A percentile compares a stretch with the other conserved stretches of the same genome.
Evolutionary conservation across 1,139 yeast genomes (phyloP).

Genomic region (Lodderomyces metapsilosis): DNA sequence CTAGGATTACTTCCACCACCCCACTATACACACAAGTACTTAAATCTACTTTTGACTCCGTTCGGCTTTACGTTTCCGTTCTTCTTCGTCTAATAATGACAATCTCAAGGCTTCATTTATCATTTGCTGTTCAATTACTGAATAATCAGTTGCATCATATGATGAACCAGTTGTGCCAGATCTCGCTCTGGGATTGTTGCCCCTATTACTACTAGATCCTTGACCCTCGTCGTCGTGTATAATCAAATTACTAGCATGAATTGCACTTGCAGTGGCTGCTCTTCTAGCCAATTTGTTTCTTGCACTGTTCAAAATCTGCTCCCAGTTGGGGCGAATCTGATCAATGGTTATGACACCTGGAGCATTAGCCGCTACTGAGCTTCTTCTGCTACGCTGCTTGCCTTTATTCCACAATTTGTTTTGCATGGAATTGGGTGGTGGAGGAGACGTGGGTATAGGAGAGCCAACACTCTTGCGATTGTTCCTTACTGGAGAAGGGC

Average conservation of each 20-base stretch:
- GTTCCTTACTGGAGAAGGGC: constrained; percentile 4
- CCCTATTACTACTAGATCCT: constrained; percentile 1
- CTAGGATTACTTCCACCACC: too few relatives aligned
- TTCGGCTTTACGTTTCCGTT: constrained; percentile 36
- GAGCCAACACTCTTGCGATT: constrained; percentile 13
- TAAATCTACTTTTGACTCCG: constrained; percentile 1
- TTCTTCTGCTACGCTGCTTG: constrained; percentile 22
- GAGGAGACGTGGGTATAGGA: constrained; percentile 10
- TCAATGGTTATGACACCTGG: constrained; percentile 76
- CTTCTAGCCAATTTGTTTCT: constrained; percentile 76
- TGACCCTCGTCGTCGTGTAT: constrained; percentile 19
- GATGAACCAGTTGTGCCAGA: constrained; percentile 12
- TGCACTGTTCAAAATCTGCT: constrained; percentile 65
- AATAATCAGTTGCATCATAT: constrained; percentile 14
- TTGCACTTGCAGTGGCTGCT: constrained; percentile 92
- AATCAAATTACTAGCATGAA: constrained; percentile 76
- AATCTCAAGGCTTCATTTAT: constrained; percentile 79
- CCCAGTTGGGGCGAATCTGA: constrained; percentile 91
- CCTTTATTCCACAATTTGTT: constrained; percentile 2
- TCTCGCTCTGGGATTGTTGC: constrained; percentile 14
- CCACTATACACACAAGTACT: too few relatives aligned
- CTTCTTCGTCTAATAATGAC: constrained; percentile 68
- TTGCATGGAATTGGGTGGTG: constrained; percentile 7
- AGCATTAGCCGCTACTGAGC: constrained; percentile 58
- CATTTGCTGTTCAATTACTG: constrained; percentile 69